phyloP scores from a whole-genome alignment of 345 rosid species.

The Eucalyptus sideroxylon region DNA sequence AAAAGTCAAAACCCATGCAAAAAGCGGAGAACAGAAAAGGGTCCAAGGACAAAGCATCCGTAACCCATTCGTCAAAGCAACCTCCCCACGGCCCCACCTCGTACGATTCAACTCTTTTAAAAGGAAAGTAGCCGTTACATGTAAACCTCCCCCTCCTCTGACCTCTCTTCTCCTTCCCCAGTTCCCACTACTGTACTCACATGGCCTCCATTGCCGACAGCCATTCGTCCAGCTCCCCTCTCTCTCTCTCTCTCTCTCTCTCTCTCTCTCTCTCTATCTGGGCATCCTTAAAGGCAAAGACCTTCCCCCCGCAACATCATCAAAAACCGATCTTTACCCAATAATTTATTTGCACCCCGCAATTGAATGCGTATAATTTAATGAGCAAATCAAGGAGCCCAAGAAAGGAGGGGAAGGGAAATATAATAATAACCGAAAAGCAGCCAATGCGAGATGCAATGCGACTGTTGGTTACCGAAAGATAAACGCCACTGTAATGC shows the following conservation, averaged over 20 bases:
- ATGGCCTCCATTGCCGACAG: background rate
- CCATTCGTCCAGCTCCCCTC: background rate
- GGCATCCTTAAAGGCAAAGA: background rate
- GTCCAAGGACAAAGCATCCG: background rate
- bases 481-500: background rate
- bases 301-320: background rate
- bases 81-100: background rate
- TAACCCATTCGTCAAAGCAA: background rate
- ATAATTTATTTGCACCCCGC: background rate
- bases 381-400: background rate
- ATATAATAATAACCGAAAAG: background rate
- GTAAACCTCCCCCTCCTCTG: background rate
- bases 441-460: background rate
- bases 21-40: background rate
- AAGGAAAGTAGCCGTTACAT: background rate
- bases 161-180: background rate
- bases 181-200: background rate
- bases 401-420: background rate
- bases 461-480: background rate
- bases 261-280: background rate
- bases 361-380: background rate
- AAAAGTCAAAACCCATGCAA: background rate
- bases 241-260: background rate
- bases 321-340: background rate
- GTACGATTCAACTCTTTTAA: background rate